Base-by-base conservation (phyloP, 257 asterid species). In the Ligustrum vulgare region DNA sequence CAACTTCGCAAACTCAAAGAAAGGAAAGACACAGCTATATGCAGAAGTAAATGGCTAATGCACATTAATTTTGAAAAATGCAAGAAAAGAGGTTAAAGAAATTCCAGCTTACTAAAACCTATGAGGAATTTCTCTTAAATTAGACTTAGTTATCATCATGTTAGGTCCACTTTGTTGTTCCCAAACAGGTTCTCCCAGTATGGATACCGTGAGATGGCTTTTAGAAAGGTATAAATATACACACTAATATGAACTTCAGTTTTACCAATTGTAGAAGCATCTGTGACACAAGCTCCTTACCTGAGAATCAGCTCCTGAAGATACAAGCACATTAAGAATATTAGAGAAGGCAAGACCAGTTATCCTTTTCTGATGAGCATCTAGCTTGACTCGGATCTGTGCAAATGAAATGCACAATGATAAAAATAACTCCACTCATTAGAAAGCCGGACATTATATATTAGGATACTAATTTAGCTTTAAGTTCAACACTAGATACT, bases 231-330 rank as follows among this genome's bases (percentile, higher is more conserved):
- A n/a, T 54, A 1, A 11, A n/a, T 16, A 18, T n/a, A 54, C 9
- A 54, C 28, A 7, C 11, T 16, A 54, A 5, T 5, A 54, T 11
- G 23, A 1, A 54, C 62, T 6, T 16, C 25, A 51, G 62, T 51
- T 51, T 51, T 51, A 4, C 62, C 62, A 51, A 51, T 6, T 31
- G 47, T 72, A 45, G 34, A 70, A 34, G 18, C 28, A n/a, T 39
- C 68, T n/a, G 36, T 22, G 32, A 33, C 33, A 32, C 67, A 63
- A n/a, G 66, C 16, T 35, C n/a, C 74, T 77, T 75, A 88, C 93
- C 93, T 88, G 91, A 73, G 93, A 84, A 84, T 88, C 93, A 28
- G 93, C 93, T 74, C 90, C 93, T 6, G 93, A 80, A 49, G 93
- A 88, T 34, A 88, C 86, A 62, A 88, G 93, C 80, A 88, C 89